Evolutionary conservation across 2,329 filamentous ascomycete species (phyloP).

Genomic region (Monilinia laxa): DNA sequence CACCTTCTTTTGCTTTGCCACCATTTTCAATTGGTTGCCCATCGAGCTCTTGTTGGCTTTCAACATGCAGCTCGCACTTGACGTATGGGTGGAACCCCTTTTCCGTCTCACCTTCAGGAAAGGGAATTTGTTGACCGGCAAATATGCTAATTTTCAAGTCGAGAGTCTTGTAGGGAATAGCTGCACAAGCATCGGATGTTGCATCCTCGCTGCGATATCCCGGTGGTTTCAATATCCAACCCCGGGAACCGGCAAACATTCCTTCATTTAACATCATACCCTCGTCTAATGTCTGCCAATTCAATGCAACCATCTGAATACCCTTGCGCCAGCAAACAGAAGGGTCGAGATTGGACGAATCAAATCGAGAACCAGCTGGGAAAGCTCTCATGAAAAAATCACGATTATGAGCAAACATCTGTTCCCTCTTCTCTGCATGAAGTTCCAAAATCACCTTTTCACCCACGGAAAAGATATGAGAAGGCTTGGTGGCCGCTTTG

Average conservation of each 20-base stretch:
- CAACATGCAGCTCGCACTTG: constrained; percentile 78
- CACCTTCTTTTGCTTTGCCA: constrained; percentile 53
- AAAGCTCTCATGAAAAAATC: constrained; percentile 84
- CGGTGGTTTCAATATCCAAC: constrained; percentile 82
- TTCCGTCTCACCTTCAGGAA: constrained; percentile 54
- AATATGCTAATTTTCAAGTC: constrained; percentile 71
- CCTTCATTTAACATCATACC: constrained; percentile 96
- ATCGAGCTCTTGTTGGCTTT: constrained; percentile 50
- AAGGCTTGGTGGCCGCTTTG: constrained; percentile 57
- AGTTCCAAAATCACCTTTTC: constrained; percentile 64
- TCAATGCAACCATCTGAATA: constrained; percentile 86
- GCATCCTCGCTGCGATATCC: constrained; percentile 58
- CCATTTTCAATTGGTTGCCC: constrained; percentile 45
- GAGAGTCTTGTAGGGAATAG: constrained; percentile 51
- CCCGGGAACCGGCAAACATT: constrained; percentile 79
- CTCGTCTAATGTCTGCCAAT: constrained; percentile 89
- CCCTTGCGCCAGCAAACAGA: constrained; percentile 83
- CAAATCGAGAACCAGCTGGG: constrained; percentile 76
- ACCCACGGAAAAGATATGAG: constrained; percentile 67
- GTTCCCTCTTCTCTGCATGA: constrained; percentile 52
- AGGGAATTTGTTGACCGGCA: constrained; percentile 72
- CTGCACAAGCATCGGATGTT: constrained; percentile 34
- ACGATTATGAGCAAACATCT: constrained; percentile 78
- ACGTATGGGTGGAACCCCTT: constrained; percentile 68
- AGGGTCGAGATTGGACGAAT: constrained; percentile 85